Percentiles rank a stretch among this genome's conserved stretches.
Conservation (phyloP, 345 rosid genomes). For the Hibiscus tridactylites region DNA sequence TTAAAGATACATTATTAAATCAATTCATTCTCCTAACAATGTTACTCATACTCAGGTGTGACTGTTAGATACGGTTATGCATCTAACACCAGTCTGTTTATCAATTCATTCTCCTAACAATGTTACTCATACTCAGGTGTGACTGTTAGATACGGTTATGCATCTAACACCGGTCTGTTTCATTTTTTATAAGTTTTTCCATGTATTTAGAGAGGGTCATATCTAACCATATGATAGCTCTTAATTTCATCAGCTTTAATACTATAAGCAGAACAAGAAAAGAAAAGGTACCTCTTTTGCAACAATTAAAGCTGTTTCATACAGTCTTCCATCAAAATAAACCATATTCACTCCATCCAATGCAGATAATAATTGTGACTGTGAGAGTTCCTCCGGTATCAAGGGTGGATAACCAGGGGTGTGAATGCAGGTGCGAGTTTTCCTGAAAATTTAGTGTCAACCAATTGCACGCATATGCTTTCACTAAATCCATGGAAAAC, state of each 20-base stretch:
- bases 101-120: background rate
- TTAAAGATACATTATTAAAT: background rate
- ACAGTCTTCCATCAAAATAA: constrained; percentile 67
- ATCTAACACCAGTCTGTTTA: no score
- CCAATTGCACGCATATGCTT: background rate
- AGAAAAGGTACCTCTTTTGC: constrained; percentile 59
- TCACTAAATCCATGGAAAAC: background rate
- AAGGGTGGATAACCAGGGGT: constrained; percentile 73
- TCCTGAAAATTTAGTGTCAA: constrained; percentile 36
- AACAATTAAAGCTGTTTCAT: constrained; percentile 49
- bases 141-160: background rate
- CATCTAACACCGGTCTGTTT: background rate
- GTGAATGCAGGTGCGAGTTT: constrained; percentile 91
- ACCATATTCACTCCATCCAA: constrained; percentile 48
- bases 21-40: background rate
- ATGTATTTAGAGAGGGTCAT: background rate
- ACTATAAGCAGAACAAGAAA: constrained; percentile 4
- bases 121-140: background rate
- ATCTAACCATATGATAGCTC: background rate
- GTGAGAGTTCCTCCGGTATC: constrained; percentile 52
- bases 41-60: background rate
- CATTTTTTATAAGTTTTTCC: background rate
- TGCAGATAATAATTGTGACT: constrained; percentile 40
- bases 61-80: background rate
- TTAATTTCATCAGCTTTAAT: constrained; percentile 4